Evolutionary conservation across 2,329 filamentous ascomycete genomes (phyloP).

Genomic region (Xenosphaeropsis pyriputrescens): DNA sequence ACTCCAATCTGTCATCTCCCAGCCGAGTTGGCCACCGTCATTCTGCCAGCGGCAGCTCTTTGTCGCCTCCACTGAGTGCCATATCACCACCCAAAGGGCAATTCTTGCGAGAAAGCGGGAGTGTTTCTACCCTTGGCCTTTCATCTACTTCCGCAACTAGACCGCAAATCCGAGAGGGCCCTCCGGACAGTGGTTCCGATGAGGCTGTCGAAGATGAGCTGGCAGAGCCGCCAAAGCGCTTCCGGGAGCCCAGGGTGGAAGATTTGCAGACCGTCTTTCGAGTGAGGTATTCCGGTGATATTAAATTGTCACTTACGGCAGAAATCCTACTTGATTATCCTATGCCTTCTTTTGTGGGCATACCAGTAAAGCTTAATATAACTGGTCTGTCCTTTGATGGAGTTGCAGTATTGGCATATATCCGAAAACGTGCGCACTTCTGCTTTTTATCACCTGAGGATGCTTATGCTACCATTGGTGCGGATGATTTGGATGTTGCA

Average conservation of each 20-base stretch:
- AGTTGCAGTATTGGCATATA: constrained; percentile 82
- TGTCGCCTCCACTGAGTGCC: constrained; percentile 19
- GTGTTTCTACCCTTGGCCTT: constrained; percentile 42
- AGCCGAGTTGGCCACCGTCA: constrained; percentile 11
- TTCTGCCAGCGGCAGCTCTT: constrained; percentile 15
- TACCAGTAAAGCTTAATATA: constrained; percentile 87
- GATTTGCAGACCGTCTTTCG: constrained; percentile 89
- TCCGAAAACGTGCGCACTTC: constrained; percentile 78
- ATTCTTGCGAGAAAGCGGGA: constrained; percentile 39
- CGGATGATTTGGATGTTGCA: constrained; percentile 12
- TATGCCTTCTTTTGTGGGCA: constrained; percentile 94
- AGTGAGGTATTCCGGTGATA: constrained; percentile 76
- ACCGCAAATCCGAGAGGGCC: constrained; percentile 39
- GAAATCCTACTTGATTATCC: constrained; percentile 96
- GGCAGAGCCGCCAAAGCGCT: constrained; percentile 29
- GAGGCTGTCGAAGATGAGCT: constrained; percentile 15
- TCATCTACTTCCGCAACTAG: constrained; percentile 36
- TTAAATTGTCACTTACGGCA: constrained; percentile 78
- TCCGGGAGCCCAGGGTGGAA: constrained; percentile 63
- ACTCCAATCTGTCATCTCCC: constrained; percentile 9
- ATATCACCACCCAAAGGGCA: constrained; percentile 18
- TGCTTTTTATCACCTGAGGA: constrained; percentile 92
- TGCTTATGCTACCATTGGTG: constrained; percentile 52
- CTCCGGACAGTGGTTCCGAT: constrained; percentile 13
- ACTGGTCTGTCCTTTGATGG: constrained; percentile 93